These are phyloP conservation scores for Tylopilus rubrobrunneus DNA, from an alignment of 768 basidiomycete species.

Conservation along the genomic window DNA sequence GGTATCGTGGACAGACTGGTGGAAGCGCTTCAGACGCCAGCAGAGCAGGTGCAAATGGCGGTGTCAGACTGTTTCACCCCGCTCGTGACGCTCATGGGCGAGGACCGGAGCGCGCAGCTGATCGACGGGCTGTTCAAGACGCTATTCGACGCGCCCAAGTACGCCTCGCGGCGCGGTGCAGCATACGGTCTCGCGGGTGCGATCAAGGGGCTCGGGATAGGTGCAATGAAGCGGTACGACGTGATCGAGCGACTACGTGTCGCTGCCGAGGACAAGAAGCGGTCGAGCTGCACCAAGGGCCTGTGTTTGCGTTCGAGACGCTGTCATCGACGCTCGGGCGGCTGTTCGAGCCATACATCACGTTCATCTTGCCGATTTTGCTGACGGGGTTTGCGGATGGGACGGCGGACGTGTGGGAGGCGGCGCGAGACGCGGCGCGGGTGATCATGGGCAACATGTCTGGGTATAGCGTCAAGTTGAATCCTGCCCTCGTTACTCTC, in stretches of 20 bases:
- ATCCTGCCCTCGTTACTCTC: conserved; percentile 86
- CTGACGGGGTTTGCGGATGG: conserved; percentile 85
- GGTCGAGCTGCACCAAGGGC: conserved; percentile 83
- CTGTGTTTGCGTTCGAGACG: conserved; percentile 93
- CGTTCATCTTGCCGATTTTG: conserved; percentile 77
- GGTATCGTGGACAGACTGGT: conserved; percentile 80
- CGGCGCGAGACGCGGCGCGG: conserved; percentile 85
- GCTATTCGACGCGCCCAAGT: conserved; percentile 75
- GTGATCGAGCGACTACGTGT: conserved; percentile 68
- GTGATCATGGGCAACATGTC: conserved; percentile 96
- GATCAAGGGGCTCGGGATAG: conserved; percentile 86
- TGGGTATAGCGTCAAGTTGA: conserved; percentile 91
- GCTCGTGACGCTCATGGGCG: conserved; percentile 67
- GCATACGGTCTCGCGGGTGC: conserved; percentile 95
- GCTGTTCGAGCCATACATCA: conserved; percentile 91
- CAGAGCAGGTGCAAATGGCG: conserved; percentile 94
- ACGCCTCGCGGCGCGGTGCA: conserved; percentile 92
- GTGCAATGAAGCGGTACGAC: conserved; percentile 79
- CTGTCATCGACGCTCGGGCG: conserved; percentile 83
- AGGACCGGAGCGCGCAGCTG: conserved; percentile 41
- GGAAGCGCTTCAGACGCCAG: conserved; percentile 87
- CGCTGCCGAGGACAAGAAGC: conserved; percentile 87
- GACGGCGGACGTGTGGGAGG: conserved; percentile 85
- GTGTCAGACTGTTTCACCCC: conserved; percentile 94
- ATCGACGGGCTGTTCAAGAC: conserved; percentile 75